A percentile compares a stretch with the other conserved stretches of the same genome.
Evolutionary conservation across 1,139 yeast species (phyloP).

Genomic region (Torulaspora globosa): DNA sequence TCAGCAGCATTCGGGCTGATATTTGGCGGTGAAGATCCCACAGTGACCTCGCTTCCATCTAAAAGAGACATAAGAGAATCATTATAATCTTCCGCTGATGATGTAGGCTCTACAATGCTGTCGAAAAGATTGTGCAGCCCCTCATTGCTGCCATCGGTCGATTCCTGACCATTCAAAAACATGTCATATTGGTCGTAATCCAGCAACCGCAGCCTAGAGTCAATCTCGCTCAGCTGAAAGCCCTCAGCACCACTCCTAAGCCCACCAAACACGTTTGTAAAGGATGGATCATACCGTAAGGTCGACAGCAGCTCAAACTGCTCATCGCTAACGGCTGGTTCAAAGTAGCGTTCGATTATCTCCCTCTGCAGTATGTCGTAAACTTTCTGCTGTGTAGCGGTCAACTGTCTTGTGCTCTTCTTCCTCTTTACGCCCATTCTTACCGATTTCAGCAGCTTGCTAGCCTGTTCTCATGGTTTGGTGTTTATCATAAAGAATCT

Average conservation of each 20-base stretch:
- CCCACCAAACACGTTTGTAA: conserved; percentile 26
- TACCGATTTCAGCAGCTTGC: neutral
- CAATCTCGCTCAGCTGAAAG: conserved; percentile 9
- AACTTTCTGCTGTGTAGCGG: conserved; percentile 16
- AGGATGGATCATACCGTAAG: conserved; percentile 64
- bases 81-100: conserved; percentile 8
- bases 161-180: neutral
- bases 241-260: neutral
- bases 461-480: neutral
- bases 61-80: conserved; percentile 12
- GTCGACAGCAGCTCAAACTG: conserved; percentile 61
- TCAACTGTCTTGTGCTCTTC: conserved; percentile 10
- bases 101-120: conserved; percentile 6
- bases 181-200: conserved; percentile 8
- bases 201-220: conserved; percentile 12
- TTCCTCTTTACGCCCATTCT: conserved; percentile 11
- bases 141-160: conserved; percentile 1
- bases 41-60: conserved; percentile 8
- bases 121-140: conserved; percentile 11
- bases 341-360: conserved; percentile 19
- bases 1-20: conserved; percentile 27
- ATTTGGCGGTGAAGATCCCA: conserved; percentile 10
- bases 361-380: conserved; percentile 19
- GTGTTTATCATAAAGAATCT: neutral
- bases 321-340: conserved; percentile 13